Percentiles rank a stretch among this genome's conserved stretches.
Conservation (phyloP, 129 eudicot species). For the Heracleum sosnowskyi region DNA sequence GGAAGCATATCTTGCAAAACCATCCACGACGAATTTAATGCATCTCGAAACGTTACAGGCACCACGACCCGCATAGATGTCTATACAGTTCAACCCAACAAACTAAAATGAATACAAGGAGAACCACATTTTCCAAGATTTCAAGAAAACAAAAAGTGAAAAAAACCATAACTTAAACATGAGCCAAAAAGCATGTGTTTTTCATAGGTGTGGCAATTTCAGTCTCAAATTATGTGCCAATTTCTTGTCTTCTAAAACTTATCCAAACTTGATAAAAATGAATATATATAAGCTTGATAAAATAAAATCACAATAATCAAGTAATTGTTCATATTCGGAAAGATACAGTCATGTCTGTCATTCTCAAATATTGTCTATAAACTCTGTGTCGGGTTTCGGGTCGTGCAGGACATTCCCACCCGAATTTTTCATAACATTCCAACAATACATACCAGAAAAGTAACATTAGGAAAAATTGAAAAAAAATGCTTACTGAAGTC, state of each 20-base stretch:
- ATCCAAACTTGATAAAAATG: not conserved
- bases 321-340: not conserved
- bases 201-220: not conserved
- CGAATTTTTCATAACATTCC: not conserved
- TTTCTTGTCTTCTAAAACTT: not conserved
- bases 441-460: slow-evolving; percentile 1
- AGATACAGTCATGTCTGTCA: not conserved
- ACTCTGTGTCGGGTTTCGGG: not conserved
- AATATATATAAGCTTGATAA: not conserved
- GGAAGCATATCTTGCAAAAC: slow-evolving; percentile 17
- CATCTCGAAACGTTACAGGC: slow-evolving; percentile 21
- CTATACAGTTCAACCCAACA: slow-evolving; percentile 23
- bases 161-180: not conserved
- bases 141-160: slow-evolving; percentile 2
- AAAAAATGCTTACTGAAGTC: slow-evolving; percentile 32
- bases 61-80: slow-evolving; percentile 31
- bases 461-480: not conserved
- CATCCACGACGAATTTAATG: slow-evolving; percentile 30
- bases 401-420: not conserved
- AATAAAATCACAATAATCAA: not conserved
- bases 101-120: slow-evolving; percentile 12
- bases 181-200: not conserved
- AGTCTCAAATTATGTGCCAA: not conserved
- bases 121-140: not conserved
- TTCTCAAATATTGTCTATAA: not conserved